These are phyloP conservation scores for Leccinum incarnatum DNA, from an alignment of 768 basidiomycete genomes.

Conservation along the genomic window DNA sequence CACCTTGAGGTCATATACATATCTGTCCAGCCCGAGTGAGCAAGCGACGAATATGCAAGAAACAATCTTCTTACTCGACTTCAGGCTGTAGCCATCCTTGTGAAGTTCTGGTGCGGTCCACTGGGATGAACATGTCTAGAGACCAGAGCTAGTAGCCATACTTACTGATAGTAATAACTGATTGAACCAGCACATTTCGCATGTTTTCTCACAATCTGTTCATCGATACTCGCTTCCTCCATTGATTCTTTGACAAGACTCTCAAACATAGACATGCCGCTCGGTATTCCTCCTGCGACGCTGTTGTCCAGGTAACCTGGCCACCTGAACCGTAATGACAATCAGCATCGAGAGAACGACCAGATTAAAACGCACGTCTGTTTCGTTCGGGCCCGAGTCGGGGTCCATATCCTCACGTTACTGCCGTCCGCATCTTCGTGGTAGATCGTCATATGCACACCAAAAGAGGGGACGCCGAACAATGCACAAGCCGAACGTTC, in stretches of 20 bases:
- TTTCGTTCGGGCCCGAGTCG: slow-evolving; percentile 81
- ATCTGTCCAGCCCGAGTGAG: slow-evolving; percentile 38
- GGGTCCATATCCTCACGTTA: slow-evolving; percentile 74
- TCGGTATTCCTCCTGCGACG: slow-evolving; percentile 89
- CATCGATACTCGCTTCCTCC: slow-evolving; percentile 87
- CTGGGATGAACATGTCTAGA: background rate
- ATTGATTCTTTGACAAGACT: slow-evolving; percentile 85
- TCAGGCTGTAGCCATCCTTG: slow-evolving; percentile 78
- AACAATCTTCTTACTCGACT: slow-evolving; percentile 55
- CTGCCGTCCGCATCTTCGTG: slow-evolving; percentile 35
- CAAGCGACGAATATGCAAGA: background rate
- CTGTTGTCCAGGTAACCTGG: slow-evolving; percentile 88
- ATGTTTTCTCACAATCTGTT: slow-evolving; percentile 57
- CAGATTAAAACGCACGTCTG: slow-evolving; percentile 61
- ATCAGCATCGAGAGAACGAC: background rate
- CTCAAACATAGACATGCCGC: slow-evolving; percentile 69
- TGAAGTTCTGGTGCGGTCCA: slow-evolving; percentile 19
- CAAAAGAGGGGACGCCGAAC: slow-evolving; percentile 89
- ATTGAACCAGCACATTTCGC: slow-evolving; percentile 64
- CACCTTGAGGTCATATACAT: slow-evolving; percentile 78
- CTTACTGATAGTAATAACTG: slow-evolving; percentile 79
- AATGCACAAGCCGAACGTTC: slow-evolving; percentile 87
- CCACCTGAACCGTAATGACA: slow-evolving; percentile 46
- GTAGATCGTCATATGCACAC: slow-evolving; percentile 86
- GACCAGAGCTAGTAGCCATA: background rate